These are phyloP conservation scores for Evansstolkia leycettana DNA, from an alignment of 495 filamentous ascomycete genomes.

Conservation along the genomic window DNA sequence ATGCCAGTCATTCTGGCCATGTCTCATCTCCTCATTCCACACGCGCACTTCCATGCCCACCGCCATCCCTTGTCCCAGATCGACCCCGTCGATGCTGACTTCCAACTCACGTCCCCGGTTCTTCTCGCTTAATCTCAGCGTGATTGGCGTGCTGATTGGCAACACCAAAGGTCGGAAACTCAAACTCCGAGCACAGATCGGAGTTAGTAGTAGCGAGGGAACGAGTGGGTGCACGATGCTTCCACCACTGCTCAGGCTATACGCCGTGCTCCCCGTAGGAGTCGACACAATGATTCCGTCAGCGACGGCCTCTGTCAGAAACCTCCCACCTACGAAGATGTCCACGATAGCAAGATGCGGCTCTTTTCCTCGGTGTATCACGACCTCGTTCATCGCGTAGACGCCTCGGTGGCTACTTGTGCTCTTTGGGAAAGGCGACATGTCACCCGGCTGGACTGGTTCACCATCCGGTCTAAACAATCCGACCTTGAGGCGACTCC, in stretches of 20 bases:
- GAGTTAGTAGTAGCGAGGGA: conserved; percentile 73
- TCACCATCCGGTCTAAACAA: conserved; percentile 53
- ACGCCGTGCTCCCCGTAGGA: conserved; percentile 89
- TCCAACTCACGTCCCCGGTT: conserved; percentile 77
- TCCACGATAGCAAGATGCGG: conserved; percentile 86
- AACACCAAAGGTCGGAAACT: conserved; percentile 87
- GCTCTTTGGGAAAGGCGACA: conserved; percentile 26
- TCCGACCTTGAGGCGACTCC: conserved; percentile 74
- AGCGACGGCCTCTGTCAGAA: conserved; percentile 82
- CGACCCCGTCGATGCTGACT: conserved; percentile 77
- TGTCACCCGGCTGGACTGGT: conserved; percentile 24
- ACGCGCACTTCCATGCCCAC: conserved; percentile 84
- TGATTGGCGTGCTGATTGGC: conserved; percentile 74
- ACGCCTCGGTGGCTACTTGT: conserved; percentile 33
- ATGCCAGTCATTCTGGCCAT: conserved; percentile 49
- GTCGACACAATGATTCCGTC: conserved; percentile 93
- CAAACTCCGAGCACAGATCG: conserved; percentile 84
- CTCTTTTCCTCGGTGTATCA: conserved; percentile 79
- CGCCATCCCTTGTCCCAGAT: conserved; percentile 53
- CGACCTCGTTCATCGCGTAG: conserved; percentile 91
- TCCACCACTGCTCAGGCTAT: conserved; percentile 85
- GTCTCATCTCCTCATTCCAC: conserved; percentile 63
- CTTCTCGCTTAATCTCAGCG: conserved; percentile 66
- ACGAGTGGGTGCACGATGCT: conserved; percentile 92
- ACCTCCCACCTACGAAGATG: conserved; percentile 71